Evolutionary conservation across 2,329 filamentous ascomycete genomes (phyloP).

Genomic region (Aspergillus neoniger): DNA sequence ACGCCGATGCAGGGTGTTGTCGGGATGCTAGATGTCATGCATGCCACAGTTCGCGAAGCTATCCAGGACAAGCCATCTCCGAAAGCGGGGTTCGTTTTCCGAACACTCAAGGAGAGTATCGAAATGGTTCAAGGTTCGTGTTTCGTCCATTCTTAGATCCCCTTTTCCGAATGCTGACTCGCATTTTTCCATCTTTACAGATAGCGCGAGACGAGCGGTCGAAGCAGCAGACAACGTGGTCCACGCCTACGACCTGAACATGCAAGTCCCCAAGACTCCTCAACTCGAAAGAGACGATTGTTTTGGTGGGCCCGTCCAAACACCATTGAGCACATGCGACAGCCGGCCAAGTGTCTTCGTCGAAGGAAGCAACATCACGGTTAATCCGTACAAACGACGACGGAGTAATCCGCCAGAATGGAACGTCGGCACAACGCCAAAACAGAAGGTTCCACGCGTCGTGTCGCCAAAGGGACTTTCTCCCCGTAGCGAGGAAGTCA

Average conservation of each 20-base stretch:
- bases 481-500: conserved; percentile 43
- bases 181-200: conserved; percentile 38
- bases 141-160: background rate
- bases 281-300: conserved; percentile 43
- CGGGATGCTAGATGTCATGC: conserved; percentile 76
- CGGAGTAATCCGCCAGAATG: conserved; percentile 44
- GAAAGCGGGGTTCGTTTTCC: conserved; percentile 58
- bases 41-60: conserved; percentile 69
- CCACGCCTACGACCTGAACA: conserved; percentile 73
- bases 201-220: conserved; percentile 70
- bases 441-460: conserved; percentile 37
- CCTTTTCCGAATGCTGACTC: conserved; percentile 9
- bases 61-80: conserved; percentile 57
- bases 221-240: conserved; percentile 76
- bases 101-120: conserved; percentile 67
- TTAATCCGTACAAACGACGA: conserved; percentile 49
- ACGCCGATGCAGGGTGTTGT: conserved; percentile 77
- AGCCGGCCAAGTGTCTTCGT: conserved; percentile 44
- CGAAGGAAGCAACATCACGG: conserved; percentile 45
- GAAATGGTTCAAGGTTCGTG: conserved; percentile 66
- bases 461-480: conserved; percentile 39
- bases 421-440: conserved; percentile 35
- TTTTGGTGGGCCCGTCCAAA: conserved; percentile 29
- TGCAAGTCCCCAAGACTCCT: conserved; percentile 69
- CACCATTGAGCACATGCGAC: conserved; percentile 30